phyloP scores from a whole-genome alignment of 768 basidiomycete species.

The Mycena leptocephala region DNA sequence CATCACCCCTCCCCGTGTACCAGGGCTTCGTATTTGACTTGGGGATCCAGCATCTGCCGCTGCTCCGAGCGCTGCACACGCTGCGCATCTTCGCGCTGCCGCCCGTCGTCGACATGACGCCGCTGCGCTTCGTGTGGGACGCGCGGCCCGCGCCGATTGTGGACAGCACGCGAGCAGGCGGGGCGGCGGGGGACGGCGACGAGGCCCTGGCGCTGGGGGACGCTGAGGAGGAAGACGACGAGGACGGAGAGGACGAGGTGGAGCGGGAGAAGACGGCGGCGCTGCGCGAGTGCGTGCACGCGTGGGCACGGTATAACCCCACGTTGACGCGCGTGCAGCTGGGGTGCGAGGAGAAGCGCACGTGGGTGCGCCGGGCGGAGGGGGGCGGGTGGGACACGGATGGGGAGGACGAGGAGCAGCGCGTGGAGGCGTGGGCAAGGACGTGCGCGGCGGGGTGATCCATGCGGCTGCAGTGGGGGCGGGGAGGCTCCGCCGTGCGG shows the following conservation, averaged over 20 bases:
- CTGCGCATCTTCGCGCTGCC: conserved; percentile 10
- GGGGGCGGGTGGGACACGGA: neutral
- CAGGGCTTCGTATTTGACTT: conserved; percentile 23
- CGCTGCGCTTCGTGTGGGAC: conserved; percentile 10
- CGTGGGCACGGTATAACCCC: conserved; percentile 27
- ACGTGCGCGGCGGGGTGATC: neutral
- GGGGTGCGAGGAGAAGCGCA: neutral
- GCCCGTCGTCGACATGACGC: neutral
- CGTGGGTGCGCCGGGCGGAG: conserved; percentile 17
- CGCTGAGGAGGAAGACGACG: neutral
- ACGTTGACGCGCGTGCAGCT: conserved; percentile 19
- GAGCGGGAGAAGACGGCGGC: neutral
- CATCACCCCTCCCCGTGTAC: too few relatives aligned
- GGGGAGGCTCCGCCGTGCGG: too few relatives aligned
- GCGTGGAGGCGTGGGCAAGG: neutral
- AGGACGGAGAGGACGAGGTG: neutral
- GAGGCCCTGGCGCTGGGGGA: neutral
- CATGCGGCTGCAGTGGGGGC: too few relatives aligned
- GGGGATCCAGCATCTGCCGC: conserved; percentile 29
- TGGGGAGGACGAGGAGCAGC: neutral
- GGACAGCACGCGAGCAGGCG: too few relatives aligned
- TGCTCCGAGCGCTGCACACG: conserved; percentile 11
- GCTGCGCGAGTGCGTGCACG: conserved; percentile 17
- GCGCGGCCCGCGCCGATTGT: neutral
- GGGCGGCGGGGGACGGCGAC: neutral